Evolutionary conservation across 306 rosid genomes (phyloP).

Genomic region (Glycyrrhiza uralensis): DNA sequence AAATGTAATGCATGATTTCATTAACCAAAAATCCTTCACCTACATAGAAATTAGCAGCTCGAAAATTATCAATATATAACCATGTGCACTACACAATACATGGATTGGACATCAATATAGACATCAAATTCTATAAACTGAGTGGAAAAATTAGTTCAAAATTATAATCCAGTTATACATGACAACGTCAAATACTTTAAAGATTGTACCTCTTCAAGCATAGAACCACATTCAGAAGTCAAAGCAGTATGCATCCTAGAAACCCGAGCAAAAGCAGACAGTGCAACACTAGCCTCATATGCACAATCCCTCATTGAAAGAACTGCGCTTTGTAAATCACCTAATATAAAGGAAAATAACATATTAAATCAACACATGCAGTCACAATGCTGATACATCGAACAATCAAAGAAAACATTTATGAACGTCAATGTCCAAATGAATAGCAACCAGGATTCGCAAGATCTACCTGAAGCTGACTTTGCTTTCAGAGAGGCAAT

Average conservation of each 20-base stretch:
- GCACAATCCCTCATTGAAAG: conserved; percentile 88
- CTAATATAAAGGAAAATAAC: conserved; percentile 39
- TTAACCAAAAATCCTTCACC: conserved; percentile 3
- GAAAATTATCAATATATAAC: conserved; percentile 4
- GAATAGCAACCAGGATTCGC: conserved; percentile 6
- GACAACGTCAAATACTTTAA: conserved; percentile 6
- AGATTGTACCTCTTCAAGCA: conserved; percentile 88
- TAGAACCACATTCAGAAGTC: conserved; percentile 97
- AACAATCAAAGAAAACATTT: conserved; percentile 3
- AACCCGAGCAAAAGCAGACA: conserved; percentile 62
- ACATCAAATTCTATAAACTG: conserved; percentile 10
- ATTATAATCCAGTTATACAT: conserved; percentile 3
- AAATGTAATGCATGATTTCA: background rate
- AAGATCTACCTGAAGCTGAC: conserved; percentile 78
- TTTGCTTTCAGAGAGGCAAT: conserved; percentile 76
- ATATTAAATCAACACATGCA: conserved; percentile 20
- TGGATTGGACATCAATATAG: conserved; percentile 2
- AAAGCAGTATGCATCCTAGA: conserved; percentile 81
- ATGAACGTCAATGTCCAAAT: conserved; percentile 7
- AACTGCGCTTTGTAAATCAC: conserved; percentile 77
- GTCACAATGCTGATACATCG: background rate
- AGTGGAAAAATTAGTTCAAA: conserved; percentile 1
- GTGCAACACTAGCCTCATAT: conserved; percentile 68
- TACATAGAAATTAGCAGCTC: background rate
- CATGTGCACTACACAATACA: background rate